These are phyloP conservation scores for Parathielavia hyrcaniae DNA, from an alignment of 495 filamentous ascomycete species.

Conservation along the genomic window DNA sequence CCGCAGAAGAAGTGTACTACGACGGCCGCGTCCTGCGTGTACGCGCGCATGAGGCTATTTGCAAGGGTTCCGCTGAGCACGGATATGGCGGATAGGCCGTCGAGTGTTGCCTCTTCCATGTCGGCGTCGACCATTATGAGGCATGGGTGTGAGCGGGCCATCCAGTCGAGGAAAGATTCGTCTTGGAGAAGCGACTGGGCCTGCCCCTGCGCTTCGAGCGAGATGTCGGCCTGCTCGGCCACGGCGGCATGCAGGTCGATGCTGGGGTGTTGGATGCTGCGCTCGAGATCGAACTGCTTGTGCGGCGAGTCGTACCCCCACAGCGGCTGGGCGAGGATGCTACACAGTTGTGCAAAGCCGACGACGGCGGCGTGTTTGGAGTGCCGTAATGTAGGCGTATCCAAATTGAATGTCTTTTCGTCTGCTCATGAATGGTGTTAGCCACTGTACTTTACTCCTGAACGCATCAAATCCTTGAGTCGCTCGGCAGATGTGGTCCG, in stretches of 20 bases:
- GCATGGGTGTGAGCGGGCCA: background rate
- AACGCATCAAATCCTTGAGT: too few relatives aligned
- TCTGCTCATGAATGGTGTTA: too few relatives aligned
- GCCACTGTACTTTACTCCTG: too few relatives aligned
- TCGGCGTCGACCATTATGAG: conserved; percentile 2
- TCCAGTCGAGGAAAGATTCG: background rate
- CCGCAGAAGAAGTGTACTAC: conserved; percentile 5
- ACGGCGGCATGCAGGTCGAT: background rate
- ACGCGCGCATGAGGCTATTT: background rate
- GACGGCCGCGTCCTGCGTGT: background rate
- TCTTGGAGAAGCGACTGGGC: background rate
- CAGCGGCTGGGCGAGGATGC: background rate
- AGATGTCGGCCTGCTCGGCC: background rate
- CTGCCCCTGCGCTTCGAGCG: background rate
- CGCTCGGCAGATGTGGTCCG: too few relatives aligned
- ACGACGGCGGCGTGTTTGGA: too few relatives aligned
- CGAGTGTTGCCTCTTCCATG: background rate
- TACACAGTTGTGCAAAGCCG: background rate
- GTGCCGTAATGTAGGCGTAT: too few relatives aligned
- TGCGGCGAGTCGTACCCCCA: background rate
- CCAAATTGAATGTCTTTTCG: too few relatives aligned
- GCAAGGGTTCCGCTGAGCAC: background rate
- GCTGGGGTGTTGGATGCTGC: background rate
- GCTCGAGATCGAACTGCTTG: background rate
- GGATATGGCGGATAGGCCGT: background rate